These are phyloP conservation scores for Russula vinacea DNA, from an alignment of 768 basidiomycete species.

Conservation along the genomic window DNA sequence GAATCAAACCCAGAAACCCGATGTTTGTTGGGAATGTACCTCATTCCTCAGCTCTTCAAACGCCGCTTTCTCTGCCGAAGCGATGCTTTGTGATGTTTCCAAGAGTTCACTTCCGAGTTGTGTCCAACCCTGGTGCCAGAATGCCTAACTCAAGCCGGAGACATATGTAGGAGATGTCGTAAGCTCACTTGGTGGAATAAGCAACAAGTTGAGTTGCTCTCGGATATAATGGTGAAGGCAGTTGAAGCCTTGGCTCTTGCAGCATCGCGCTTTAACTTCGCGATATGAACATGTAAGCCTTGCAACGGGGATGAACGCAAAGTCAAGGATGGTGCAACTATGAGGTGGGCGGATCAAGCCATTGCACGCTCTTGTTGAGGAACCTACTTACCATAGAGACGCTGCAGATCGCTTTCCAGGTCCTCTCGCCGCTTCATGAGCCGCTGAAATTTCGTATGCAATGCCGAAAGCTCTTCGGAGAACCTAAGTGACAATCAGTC, in stretches of 20 bases:
- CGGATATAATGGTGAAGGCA: conserved; percentile 56
- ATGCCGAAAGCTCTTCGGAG: conserved; percentile 48
- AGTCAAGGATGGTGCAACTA: conserved; percentile 71
- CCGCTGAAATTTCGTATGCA: conserved; percentile 49
- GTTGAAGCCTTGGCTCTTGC: conserved; percentile 45
- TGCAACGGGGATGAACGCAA: conserved; percentile 64
- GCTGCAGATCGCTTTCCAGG: conserved; percentile 56
- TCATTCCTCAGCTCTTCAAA: conserved; percentile 67
- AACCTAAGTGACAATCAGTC: conserved; percentile 46
- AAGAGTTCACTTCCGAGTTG: conserved; percentile 65
- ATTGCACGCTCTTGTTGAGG: background rate
- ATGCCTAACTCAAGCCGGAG: conserved; percentile 8
- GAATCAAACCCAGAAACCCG: background rate
- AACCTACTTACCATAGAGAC: conserved; percentile 47
- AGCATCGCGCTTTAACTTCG: conserved; percentile 61
- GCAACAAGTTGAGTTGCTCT: conserved; percentile 61
- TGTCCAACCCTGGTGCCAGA: conserved; percentile 60
- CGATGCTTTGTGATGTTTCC: conserved; percentile 52
- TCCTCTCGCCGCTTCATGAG: conserved; percentile 47
- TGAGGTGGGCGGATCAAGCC: conserved; percentile 3
- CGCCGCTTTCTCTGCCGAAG: conserved; percentile 63
- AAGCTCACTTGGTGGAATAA: conserved; percentile 61
- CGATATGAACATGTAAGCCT: conserved; percentile 74
- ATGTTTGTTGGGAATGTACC: conserved; percentile 39
- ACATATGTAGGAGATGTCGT: background rate